Evolutionary conservation across 257 asterid genomes (phyloP), one percentile per base, ranked within the genome.

Genomic region (Nicotiana paniculata): DNA sequence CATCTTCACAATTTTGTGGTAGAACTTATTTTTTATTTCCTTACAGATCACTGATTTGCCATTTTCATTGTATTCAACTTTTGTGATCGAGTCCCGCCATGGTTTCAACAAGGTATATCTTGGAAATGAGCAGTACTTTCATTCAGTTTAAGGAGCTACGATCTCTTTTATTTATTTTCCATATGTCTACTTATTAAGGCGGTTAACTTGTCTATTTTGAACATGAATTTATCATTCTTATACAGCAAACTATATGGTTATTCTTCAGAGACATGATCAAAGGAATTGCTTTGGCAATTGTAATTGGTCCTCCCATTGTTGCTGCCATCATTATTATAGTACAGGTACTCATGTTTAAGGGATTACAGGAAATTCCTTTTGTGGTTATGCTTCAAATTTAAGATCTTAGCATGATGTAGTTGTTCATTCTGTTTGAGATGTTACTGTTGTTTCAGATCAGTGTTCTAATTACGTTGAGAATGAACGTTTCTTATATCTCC

Each of bases 251-350:
- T 8, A 4, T 95, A 39, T 84, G 94, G 95, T 68, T 92, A 85
- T 95, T 95, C 92, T 85, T 95, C 39, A 90, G 91, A 88, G 99
- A 95, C 90, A 93, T 93, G 96, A 85, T 92, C 85, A 95, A 95
- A 87, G 97, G 97, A 83, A 90, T 90, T 83, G 80, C 70, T 16
- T 63, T 95, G 79, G 55, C 96, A 72, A 51, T 84, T 79, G 91
- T 91, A 86, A 90, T 95, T 83, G 97, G 98, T 74, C 99, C 99
- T 37, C 99, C 99, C 81, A 90, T 95, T 88, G 93, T 95, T 81
- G 95, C 99, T 86, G 97, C 97, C 88, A 93, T 95, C 85, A 91
- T 95, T 68, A 70, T 87, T 57, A 92, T 95, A 75, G 99, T 91
- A 33, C 99, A 95, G 99, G 99, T 95, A 90, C 83, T 82, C 61